Conservation (phyloP, 495 filamentous ascomycete species). For the Hypoxylon lienhwacheense region DNA sequence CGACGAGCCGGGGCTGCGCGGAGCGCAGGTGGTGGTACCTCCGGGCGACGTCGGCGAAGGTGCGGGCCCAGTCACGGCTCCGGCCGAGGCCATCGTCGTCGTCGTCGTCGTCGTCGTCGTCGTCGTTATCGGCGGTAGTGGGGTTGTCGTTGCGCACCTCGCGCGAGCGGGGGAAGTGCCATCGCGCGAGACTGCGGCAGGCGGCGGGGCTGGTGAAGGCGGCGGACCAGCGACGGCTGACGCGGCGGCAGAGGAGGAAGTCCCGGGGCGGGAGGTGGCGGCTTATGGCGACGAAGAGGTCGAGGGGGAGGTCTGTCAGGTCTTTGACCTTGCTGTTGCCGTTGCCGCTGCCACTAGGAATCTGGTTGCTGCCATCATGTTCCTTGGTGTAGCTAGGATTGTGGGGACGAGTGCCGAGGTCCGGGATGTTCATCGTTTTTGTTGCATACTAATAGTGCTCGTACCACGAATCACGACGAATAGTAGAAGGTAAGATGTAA, state of each 20-base stretch:
- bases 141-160: constrained; percentile 48
- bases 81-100: constrained; percentile 21
- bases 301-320: constrained; percentile 56
- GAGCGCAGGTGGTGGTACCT: constrained; percentile 59
- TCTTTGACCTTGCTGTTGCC: constrained; percentile 24
- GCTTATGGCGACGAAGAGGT: constrained; percentile 56
- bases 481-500: background rate
- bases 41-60: constrained; percentile 57
- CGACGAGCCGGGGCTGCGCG: constrained; percentile 52
- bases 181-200: constrained; percentile 51
- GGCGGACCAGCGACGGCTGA: constrained; percentile 57
- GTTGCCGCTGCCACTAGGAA: too few species aligned
- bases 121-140: background rate
- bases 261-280: constrained; percentile 56
- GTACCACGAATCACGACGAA: too few species aligned
- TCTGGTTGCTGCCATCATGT: background rate
- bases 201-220: constrained; percentile 55
- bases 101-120: background rate
- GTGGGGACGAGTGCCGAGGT: background rate
- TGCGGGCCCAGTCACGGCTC: constrained; percentile 42
- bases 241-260: constrained; percentile 57
- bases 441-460: too few species aligned
- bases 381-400: background rate
- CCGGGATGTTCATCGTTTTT: too few species aligned
- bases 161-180: constrained; percentile 57